These are phyloP conservation scores for Emericellopsis terricola DNA, from an alignment of 495 filamentous ascomycete genomes.

Conservation along the genomic window DNA sequence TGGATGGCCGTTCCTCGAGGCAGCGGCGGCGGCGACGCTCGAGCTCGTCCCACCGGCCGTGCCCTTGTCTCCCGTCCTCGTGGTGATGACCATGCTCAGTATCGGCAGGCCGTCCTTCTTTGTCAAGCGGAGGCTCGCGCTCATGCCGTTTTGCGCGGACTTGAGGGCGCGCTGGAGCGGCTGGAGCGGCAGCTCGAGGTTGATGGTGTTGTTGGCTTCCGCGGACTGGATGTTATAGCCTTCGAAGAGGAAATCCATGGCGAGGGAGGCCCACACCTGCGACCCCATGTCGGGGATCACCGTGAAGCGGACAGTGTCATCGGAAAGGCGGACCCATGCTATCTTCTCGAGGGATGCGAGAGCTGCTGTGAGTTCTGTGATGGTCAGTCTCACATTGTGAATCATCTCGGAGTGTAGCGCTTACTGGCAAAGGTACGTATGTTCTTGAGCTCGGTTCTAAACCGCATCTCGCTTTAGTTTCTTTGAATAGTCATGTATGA, in stretches of 20 bases:
- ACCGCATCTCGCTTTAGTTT: conserved; percentile 40
- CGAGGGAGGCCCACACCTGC: conserved; percentile 78
- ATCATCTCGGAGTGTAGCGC: conserved; percentile 6
- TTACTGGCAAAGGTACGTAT: conserved; percentile 71
- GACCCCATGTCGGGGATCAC: conserved; percentile 84
- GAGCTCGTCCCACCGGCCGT: conserved; percentile 12
- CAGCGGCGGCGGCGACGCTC: conserved; percentile 9
- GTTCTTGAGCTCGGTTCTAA: conserved; percentile 64
- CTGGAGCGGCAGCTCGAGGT: conserved; percentile 77
- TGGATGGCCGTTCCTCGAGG: conserved; percentile 6
- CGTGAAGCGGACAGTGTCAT: conserved; percentile 78
- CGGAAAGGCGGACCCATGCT: conserved; percentile 82
- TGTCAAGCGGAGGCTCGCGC: conserved; percentile 72
- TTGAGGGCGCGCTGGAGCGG: conserved; percentile 72
- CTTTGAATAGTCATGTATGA: background rate
- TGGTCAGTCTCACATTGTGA: too few relatives aligned
- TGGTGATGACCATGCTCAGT: conserved; percentile 68
- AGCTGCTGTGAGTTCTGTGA: conserved; percentile 63
- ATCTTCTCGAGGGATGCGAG: conserved; percentile 76
- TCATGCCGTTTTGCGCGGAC: conserved; percentile 57
- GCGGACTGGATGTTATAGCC: conserved; percentile 75
- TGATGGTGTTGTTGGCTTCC: conserved; percentile 64
- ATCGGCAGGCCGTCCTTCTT: conserved; percentile 78
- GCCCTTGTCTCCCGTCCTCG: too few relatives aligned
- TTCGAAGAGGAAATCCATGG: conserved; percentile 71